Evolutionary conservation across 2,329 filamentous ascomycete species (phyloP), one percentile per base, ranked within the genome.

Genomic region (Pestalotiopsis sp.): DNA sequence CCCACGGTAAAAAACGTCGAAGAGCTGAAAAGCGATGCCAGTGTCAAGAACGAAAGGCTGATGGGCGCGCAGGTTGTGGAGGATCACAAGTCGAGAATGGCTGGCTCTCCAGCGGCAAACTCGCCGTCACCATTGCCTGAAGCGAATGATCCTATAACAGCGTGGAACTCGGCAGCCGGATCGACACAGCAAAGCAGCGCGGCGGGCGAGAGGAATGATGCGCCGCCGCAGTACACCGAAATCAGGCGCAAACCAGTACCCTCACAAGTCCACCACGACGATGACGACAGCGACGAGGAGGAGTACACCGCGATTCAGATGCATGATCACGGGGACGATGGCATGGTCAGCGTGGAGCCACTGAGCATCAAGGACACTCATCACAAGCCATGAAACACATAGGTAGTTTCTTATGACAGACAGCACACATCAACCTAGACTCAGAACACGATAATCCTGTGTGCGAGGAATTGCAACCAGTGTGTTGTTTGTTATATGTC

Each of bases 261-360:
- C 78, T 76, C 45, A 36, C 25, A 63, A 3, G 45, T 4, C 27
- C 14, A 68, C 25, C 41, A 61, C 27, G 36, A 65, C 25, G 49
- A 61, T 36, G 36, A 65, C 4, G 60, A 69, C 62, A 65, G 69
- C 56, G 71, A 70, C 49, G 80, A 81, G 7, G 78, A 82, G 11
- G 81, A 79, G 17, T 79, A 79, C 61, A 72, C 71, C 2, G 76
- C 74, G 4, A 83, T 83, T 41, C 73, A 70, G 27, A 81, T 83
- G 82, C 77, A 83, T 49, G 80, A 80, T 13, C 31, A 62, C n/a
- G 76, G 73, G 11, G 78, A 80, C 49, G 77, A 73, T 20, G 73
- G 75, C 38, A 71, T 77, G 59, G 74, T 73, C 17, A 74, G 74
- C 60, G 71, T 77, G 27, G 75, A 77, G 65, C 75, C 75, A 14